Percentiles rank a stretch among this genome's conserved stretches.
phyloP scores from a whole-genome alignment of 176 grass and related monocot genomes.

The Triticum monococcum region DNA sequence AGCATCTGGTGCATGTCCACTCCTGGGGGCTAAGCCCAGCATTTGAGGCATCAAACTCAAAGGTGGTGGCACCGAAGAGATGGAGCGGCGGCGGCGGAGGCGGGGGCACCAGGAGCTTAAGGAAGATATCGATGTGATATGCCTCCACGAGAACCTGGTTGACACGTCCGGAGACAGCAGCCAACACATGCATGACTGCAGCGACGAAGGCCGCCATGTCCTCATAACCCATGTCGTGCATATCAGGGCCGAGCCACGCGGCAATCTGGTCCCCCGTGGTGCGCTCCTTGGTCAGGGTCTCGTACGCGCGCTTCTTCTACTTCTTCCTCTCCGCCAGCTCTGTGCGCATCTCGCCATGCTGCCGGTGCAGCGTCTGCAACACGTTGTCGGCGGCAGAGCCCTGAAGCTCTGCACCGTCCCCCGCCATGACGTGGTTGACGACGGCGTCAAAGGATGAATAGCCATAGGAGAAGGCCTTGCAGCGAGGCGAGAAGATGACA shows the following conservation, averaged over 20 bases:
- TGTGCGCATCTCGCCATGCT: conserved; percentile 11
- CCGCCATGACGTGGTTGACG: neutral
- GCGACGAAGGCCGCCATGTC: neutral
- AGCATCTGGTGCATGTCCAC: too few species aligned
- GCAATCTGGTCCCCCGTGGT: neutral
- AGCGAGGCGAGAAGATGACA: conserved; percentile 38
- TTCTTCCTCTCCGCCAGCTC: conserved; percentile 20
- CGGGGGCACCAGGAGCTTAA: too few species aligned
- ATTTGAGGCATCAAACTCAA: neutral
- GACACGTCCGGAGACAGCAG: too few species aligned
- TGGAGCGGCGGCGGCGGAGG: neutral
- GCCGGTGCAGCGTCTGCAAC: conserved; percentile 2
- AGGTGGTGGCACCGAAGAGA: neutral
- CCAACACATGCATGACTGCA: neutral
- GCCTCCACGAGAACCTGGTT: too few species aligned
- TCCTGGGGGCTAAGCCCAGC: too few species aligned
- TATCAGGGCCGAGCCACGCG: neutral
- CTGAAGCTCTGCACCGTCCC: neutral
- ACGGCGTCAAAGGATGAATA: conserved; percentile 27
- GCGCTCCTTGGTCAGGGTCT: neutral
- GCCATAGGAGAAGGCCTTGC: conserved; percentile 45
- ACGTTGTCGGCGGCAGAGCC: neutral
- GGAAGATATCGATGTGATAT: too few species aligned
- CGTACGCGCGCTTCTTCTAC: neutral
- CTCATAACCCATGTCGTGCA: neutral